Percentiles rank a stretch among this genome's conserved stretches.
Evolutionary conservation across 2,329 filamentous ascomycete species (phyloP).

Genomic region (Diaporthe sp.): DNA sequence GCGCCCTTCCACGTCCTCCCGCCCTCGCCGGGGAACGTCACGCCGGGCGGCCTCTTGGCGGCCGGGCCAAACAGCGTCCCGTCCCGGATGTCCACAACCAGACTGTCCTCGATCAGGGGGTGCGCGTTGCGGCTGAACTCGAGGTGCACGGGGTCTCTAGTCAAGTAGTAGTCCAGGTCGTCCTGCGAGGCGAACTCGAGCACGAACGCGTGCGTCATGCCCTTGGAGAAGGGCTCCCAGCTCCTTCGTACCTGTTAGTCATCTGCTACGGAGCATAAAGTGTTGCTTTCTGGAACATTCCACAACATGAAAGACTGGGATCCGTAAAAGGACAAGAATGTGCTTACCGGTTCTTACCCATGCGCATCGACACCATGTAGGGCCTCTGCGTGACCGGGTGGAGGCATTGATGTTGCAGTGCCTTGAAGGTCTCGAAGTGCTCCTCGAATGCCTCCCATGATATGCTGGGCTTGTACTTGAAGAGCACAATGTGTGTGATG

Average conservation of each 20-base stretch:
- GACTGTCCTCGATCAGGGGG: constrained; percentile 23
- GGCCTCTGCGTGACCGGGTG: constrained; percentile 18
- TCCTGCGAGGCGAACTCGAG: constrained; percentile 21
- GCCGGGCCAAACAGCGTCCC: constrained; percentile 17
- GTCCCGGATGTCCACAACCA: constrained; percentile 6
- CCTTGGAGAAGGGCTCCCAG: constrained; percentile 18
- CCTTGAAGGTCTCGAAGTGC: constrained; percentile 20
- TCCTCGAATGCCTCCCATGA: constrained; percentile 10
- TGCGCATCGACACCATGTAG: constrained; percentile 20
- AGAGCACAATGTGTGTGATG: constrained; percentile 22
- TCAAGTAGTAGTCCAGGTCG: constrained; percentile 18
- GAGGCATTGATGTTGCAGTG: constrained; percentile 8
- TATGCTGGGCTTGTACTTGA: constrained; percentile 27
- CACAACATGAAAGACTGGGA: no score
- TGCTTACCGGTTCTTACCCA: background rate
- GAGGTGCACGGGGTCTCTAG: constrained; percentile 17
- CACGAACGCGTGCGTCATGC: constrained; percentile 19
- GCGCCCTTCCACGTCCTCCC: constrained; percentile 26
- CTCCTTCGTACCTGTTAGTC: background rate
- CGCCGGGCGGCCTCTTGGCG: constrained; percentile 1
- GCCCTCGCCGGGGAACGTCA: constrained; percentile 2
- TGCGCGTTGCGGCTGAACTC: constrained; percentile 21
- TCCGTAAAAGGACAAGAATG: no score
- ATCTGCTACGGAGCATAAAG: no score
- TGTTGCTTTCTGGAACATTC: no score